Evolutionary conservation across 352 stramenopile species (phyloP), one percentile per base, ranked within the genome.

Genomic region (Elongisporangium prolatum): DNA sequence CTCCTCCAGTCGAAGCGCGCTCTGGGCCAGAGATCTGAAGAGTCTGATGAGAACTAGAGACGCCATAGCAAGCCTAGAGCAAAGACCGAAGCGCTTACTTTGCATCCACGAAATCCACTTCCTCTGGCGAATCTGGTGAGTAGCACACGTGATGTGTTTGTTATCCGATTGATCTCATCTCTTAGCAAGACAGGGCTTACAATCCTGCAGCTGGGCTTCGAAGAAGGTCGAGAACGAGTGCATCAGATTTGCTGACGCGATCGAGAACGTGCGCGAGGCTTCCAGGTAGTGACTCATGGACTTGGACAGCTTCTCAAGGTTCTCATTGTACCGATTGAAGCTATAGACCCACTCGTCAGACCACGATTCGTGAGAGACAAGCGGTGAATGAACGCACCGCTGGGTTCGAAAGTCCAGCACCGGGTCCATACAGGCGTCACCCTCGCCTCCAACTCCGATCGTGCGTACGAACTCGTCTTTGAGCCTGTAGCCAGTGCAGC

Each of bases 381-480:
- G 3, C 16, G 38, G 3, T 34, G 34, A 44, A 11, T 17, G 34
- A 44, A 54, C 57, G 18, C 20, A 89, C 79, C 81, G 71, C 38
- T 87, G 75, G 37, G 59, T 89, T 47, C 82, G 77, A 49, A 77
- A 80, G 54, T 89, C 80, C 16, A 92, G 61, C 49, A 84, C 80
- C 1, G 80, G 80, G 24, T 92, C 80, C 25, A 87, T 66, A n/a
- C 34, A 44, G 10, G 34, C 10, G 17, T 69, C 73, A 14, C 69
- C 82, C 24, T 90, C 80, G 0, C 60, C 57, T 11, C 70, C 71
- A 14, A 64, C 69, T 16, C 79, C 68, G 38, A 91, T 84, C 3
- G 73, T 77, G 47, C 82, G 69, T 37, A 80, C 82, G 38, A 91
- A 67, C 64, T 89, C 79, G 54, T 91, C 77, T 58, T 91, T 91